Percentiles rank a stretch among this genome's conserved stretches.
phyloP scores from a whole-genome alignment of 805 yeast species.

The Pichia manshurica region DNA sequence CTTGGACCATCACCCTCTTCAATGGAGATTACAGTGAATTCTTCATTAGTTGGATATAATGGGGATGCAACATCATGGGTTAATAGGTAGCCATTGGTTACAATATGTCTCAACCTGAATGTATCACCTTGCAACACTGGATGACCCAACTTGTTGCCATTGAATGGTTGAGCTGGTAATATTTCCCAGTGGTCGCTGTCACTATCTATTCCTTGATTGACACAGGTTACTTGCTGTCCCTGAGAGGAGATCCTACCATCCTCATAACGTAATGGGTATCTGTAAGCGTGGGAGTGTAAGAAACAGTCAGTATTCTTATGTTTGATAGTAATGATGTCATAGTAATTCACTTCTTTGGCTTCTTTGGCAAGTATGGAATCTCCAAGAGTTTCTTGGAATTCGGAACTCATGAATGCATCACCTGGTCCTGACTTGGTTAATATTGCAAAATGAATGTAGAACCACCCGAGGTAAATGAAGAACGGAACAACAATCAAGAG shows the following conservation, averaged over 20 bases:
- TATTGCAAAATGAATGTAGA: constrained; percentile 81
- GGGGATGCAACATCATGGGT: constrained; percentile 98
- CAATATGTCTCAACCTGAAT: constrained; percentile 75
- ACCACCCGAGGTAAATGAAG: constrained; percentile 79
- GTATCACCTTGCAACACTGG: constrained; percentile 65
- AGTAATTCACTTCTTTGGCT: constrained; percentile 66
- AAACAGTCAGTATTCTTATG: constrained; percentile 76
- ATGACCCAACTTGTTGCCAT: constrained; percentile 36
- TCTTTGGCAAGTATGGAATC: constrained; percentile 74
- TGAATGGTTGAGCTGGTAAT: constrained; percentile 51
- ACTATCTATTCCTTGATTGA: constrained; percentile 50
- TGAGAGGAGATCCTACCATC: constrained; percentile 94
- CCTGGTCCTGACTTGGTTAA: constrained; percentile 91
- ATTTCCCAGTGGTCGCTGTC: constrained; percentile 82
- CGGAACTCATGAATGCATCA: constrained; percentile 89
- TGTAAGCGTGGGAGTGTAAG: constrained; percentile 73
- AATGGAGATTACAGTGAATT: constrained; percentile 66
- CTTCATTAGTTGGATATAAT: constrained; percentile 84
- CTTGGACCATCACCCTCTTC: constrained; percentile 49
- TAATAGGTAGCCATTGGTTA: constrained; percentile 70
- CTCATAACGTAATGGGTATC: constrained; percentile 87
- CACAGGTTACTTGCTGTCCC: constrained; percentile 89
- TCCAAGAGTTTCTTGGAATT: constrained; percentile 85
- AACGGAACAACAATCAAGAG: constrained; percentile 77
- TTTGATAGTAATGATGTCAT: constrained; percentile 69